phyloP scores from a whole-genome alignment of 768 basidiomycete species.

The Lactarius indigo region DNA sequence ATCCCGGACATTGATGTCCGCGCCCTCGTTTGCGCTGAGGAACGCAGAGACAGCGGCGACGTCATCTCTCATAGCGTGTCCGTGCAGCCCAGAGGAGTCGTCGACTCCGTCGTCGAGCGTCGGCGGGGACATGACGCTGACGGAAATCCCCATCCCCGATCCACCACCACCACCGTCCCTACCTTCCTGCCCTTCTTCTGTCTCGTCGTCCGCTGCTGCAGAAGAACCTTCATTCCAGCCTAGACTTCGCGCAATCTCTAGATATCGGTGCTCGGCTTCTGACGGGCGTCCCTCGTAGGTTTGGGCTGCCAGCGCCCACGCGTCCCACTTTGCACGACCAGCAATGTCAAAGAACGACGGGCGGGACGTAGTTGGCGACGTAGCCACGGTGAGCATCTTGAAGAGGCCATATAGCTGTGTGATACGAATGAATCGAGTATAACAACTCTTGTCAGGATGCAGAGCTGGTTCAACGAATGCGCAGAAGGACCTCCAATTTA shows the following conservation, averaged over 20 bases:
- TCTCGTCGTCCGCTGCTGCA: conserved; percentile 26
- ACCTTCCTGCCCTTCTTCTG: conserved; percentile 19
- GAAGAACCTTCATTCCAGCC: conserved; percentile 56
- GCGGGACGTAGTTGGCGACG: conserved; percentile 50
- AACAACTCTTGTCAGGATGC: conserved; percentile 20
- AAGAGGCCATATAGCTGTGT: conserved; percentile 78
- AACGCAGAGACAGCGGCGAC: conserved; percentile 42
- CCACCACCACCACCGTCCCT: conserved; percentile 27
- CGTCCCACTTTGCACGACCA: conserved; percentile 85
- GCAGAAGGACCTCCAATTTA: conserved; percentile 68
- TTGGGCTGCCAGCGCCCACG: conserved; percentile 58
- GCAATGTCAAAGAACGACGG: conserved; percentile 78
- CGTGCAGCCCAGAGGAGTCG: conserved; percentile 43
- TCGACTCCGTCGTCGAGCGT: conserved; percentile 33
- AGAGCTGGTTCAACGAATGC: conserved; percentile 19
- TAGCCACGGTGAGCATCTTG: conserved; percentile 66
- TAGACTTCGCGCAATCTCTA: conserved; percentile 60
- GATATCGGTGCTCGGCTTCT: conserved; percentile 61
- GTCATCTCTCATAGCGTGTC: conserved; percentile 58
- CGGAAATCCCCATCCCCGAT: conserved; percentile 54
- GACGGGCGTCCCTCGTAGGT: conserved; percentile 40
- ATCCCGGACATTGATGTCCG: conserved; percentile 59
- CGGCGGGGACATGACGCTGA: conserved; percentile 55
- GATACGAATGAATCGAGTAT: conserved; percentile 11
- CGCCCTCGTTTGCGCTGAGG: conserved; percentile 38